Evolutionary conservation across 2,329 filamentous ascomycete species (phyloP).

Genomic region (Epichloe uncinata): DNA sequence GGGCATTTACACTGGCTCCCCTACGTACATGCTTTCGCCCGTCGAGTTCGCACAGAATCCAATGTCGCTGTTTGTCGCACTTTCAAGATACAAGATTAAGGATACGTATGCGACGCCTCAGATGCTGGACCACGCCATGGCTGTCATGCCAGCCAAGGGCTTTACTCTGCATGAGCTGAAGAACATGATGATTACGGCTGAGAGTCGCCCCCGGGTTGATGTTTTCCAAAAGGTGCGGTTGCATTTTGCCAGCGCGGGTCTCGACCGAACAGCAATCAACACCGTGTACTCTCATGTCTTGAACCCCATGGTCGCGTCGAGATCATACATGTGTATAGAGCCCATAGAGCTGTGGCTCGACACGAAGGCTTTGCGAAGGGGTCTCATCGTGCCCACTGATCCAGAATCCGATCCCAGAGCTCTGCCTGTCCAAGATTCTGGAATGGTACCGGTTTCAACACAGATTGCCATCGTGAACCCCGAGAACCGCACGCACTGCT

Average conservation of each 20-base stretch:
- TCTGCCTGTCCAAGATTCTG: constrained; percentile 83
- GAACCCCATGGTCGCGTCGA: constrained; percentile 93
- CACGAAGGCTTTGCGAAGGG: constrained; percentile 69
- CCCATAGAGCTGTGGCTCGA: constrained; percentile 95
- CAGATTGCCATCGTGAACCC: constrained; percentile 98
- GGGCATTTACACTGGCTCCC: constrained; percentile 81
- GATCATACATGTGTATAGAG: constrained; percentile 99
- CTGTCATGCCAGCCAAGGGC: constrained; percentile 70
- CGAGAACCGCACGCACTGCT: constrained; percentile 81
- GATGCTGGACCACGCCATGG: constrained; percentile 97
- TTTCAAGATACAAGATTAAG: constrained; percentile 97
- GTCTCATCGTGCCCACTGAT: constrained; percentile 77
- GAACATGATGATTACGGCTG: constrained; percentile 97
- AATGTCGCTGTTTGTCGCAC: constrained; percentile 76
- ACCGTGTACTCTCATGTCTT: constrained; percentile 97
- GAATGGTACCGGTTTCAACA: constrained; percentile 97
- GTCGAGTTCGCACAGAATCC: constrained; percentile 96
- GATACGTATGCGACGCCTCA: constrained; percentile 97
- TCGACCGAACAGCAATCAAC: constrained; percentile 94
- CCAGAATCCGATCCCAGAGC: constrained; percentile 69
- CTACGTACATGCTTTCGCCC: constrained; percentile 90
- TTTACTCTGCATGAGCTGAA: constrained; percentile 90
- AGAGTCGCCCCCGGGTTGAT: constrained; percentile 74
- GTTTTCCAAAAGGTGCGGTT: constrained; percentile 90
- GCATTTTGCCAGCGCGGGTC: constrained; percentile 74